Base-by-base conservation (phyloP, 2,329 filamentous ascomycete genomes). In the Penicillium oxalicum region DNA sequence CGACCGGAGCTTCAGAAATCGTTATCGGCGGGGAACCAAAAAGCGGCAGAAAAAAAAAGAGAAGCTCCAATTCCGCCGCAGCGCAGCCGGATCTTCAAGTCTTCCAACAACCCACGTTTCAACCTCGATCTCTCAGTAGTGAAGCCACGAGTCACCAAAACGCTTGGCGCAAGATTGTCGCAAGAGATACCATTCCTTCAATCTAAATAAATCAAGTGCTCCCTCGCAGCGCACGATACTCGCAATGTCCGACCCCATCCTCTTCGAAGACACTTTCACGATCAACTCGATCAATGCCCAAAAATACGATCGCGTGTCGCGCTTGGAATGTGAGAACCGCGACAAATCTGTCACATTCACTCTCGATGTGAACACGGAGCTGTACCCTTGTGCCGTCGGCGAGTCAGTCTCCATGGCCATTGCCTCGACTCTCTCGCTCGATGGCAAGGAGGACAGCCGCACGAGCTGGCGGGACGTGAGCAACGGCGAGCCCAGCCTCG, bases 221-320 rank as follows among this genome's bases (percentile, higher is more conserved):
- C 18, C 2, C 18, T 18, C 2, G 18, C 18, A 18, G 18, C 18
- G 18, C 18, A 18, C 18, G 18, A 18, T 18, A 18, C 18, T 18
- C 49, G 51, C 73, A 58, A 83, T 88, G 71, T 85, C 87, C 59
- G 91, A 97, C 74, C 85, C 91, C 50, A 86, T 93, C 64, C 87
- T 97, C 70, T 95, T 94, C 74, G 90, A 96, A 73, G 90, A 95
- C 67, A 85, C 82, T 63, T 96, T 97, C 79, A 87, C 80, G 53
- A 79, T 97, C 62, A 91, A 83, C 59, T 74, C 80, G 47, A 76
- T 89, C 68, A 87, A 95, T 74, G 80, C 84, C 64, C 81, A 84
- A 64, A 95, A 96, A 74, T 98, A 98, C 73, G 93, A 97, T 74
- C 88, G 91, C 56, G 91, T 96, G 26, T 87, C 88, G 47, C 91